Evolutionary conservation across 2,329 filamentous ascomycete genomes (phyloP), one percentile per base, ranked within the genome.

Genomic region (Rugonectria rugulosa): DNA sequence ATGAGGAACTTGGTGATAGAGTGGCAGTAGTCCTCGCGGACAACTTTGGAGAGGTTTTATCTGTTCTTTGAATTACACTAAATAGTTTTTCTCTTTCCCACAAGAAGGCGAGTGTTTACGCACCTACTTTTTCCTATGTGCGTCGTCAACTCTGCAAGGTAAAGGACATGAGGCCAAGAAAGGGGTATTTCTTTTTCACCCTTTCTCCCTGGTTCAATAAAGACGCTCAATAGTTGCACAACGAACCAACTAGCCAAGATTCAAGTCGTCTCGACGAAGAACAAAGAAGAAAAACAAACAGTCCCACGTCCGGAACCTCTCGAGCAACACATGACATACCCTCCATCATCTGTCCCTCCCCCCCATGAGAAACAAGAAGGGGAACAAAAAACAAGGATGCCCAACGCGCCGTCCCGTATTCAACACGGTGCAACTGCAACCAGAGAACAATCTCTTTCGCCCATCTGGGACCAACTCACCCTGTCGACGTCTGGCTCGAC

Each of bases 301-400:
- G 26, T 11, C 6, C n/a, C 32, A 21, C 11, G n/a, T 21, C 17
- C 5, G 27, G 20, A 46, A 27, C 19, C 20, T 38, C 40, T 46
- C 50, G 23, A 53, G 36, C 34, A 53, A 34, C 41, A 53, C 50
- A 46, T 34, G 50, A 21, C 34, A 32, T 41, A 46, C 50, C 43
- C 27, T 4, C 15, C 23, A 5, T 27, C n/a, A 9, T n/a, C 21
- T 21, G 4, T 5, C 5, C 11, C 17, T 21, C 36, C 31, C 15
- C 3, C 14, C 19, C 9, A 9, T 17, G 2, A 26, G 21, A 34
- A 19, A 43, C 24, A 11, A 29, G 8, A 29, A 27, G 40, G 11
- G 11, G 26, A 27, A 6, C 26, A 6, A 6, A 27, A 27, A 27
- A 27, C n/a, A n/a, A n/a, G n/a, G n/a, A n/a, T n/a, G 7, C 12